Conservation (phyloP, 495 filamentous ascomycete genomes). For the Aspergillus cristatus region DNA sequence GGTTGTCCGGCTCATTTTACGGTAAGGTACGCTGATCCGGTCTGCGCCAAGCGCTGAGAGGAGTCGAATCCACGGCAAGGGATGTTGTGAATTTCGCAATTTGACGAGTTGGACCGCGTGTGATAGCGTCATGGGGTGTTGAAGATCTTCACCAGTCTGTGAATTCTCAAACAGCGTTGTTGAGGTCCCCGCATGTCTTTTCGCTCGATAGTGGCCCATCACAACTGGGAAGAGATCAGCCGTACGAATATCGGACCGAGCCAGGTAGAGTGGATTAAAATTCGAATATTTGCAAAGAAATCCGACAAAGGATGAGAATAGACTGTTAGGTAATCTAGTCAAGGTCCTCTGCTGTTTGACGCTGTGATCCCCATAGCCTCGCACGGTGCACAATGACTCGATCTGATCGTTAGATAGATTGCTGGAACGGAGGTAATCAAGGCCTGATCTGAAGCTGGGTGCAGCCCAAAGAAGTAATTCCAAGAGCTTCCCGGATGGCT, state of each 20-base stretch:
- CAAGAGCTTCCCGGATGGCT: slow-evolving; percentile 33
- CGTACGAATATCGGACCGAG: slow-evolving; percentile 17
- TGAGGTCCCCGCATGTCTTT: not conserved
- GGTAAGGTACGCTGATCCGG: slow-evolving; percentile 10
- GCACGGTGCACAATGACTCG: slow-evolving; percentile 23
- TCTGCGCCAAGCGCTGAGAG: slow-evolving; percentile 19
- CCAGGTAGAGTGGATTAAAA: slow-evolving; percentile 1
- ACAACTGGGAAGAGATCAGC: slow-evolving; percentile 25
- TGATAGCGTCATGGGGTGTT: slow-evolving; percentile 24
- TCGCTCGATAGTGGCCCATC: slow-evolving; percentile 3
- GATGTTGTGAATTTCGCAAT: slow-evolving; percentile 18
- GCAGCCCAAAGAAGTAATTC: slow-evolving; percentile 39
- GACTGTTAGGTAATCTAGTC: slow-evolving; percentile 22
- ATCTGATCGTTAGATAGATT: slow-evolving; percentile 24
- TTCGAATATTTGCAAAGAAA: slow-evolving; percentile 32
- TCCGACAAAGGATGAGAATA: slow-evolving; percentile 41
- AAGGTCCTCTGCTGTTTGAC: slow-evolving; percentile 13
- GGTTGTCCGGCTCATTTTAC: slow-evolving; percentile 12
- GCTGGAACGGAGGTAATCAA: slow-evolving; percentile 34
- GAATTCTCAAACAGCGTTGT: slow-evolving; percentile 10
- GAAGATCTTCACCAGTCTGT: slow-evolving; percentile 4
- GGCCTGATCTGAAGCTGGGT: slow-evolving; percentile 23
- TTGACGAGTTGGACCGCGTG: slow-evolving; percentile 37
- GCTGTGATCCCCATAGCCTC: slow-evolving; percentile 9
- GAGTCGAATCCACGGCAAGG: slow-evolving; percentile 32